Evolutionary conservation across 2,329 filamentous ascomycete species (phyloP).

Genomic region (Alternaria conjuncta): DNA sequence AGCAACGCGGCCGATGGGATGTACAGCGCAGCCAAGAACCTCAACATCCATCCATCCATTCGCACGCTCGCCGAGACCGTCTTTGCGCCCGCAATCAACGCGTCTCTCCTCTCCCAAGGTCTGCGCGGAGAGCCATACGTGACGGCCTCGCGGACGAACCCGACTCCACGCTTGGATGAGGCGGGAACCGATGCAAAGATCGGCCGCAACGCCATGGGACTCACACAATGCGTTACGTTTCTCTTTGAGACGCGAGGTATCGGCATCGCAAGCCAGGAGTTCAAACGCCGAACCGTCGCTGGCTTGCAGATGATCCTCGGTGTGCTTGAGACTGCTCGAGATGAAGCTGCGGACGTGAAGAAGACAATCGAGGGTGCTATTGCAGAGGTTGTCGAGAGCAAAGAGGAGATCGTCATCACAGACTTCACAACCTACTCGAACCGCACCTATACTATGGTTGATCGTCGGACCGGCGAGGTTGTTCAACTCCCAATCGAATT

Average conservation of each 20-base stretch:
- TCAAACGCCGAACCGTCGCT: conserved; percentile 41
- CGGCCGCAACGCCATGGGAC: conserved; percentile 47
- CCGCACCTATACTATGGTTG: conserved; percentile 45
- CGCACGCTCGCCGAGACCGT: conserved; percentile 43
- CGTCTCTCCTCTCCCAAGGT: conserved; percentile 30
- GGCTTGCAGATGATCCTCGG: conserved; percentile 44
- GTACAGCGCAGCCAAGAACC: conserved; percentile 46
- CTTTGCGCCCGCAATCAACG: conserved; percentile 44
- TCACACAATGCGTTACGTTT: conserved; percentile 45
- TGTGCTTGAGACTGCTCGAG: conserved; percentile 43
- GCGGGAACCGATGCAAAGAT: conserved; percentile 47
- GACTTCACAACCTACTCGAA: conserved; percentile 36
- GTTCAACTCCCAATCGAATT: conserved; percentile 45
- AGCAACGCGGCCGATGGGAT: conserved; percentile 45
- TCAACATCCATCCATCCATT: conserved; percentile 45
- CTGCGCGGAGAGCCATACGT: conserved; percentile 46
- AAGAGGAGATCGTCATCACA: conserved; percentile 40
- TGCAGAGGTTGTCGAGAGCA: conserved; percentile 29
- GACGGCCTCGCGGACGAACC: conserved; percentile 33
- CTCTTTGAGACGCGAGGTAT: conserved; percentile 48
- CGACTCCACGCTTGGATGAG: conserved; percentile 34
- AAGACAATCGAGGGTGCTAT: conserved; percentile 38
- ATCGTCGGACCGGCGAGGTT: conserved; percentile 37
- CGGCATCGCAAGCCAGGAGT: conserved; percentile 44
- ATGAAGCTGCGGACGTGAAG: conserved; percentile 34